Evolutionary conservation across 2,329 filamentous ascomycete species (phyloP).

Genomic region (Diaporthe vaccinii): DNA sequence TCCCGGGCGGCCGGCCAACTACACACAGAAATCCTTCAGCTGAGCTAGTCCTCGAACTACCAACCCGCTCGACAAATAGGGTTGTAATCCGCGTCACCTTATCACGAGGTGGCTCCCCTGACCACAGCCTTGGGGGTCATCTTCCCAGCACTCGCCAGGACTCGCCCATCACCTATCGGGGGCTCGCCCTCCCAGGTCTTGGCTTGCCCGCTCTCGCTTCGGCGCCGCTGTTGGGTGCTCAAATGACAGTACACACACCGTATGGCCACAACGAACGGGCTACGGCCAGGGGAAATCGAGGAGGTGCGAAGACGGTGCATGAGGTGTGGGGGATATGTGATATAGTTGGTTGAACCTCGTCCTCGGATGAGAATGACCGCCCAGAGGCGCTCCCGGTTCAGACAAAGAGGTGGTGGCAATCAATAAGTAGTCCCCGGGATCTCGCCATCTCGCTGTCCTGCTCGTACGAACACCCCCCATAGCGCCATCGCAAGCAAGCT

Average conservation of each 20-base stretch:
- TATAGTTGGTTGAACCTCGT: conserved; percentile 22
- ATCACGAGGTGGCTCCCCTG: conserved; percentile 23
- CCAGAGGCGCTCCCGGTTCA: conserved; percentile 8
- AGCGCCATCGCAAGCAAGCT: conserved; percentile 11
- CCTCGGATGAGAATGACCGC: conserved; percentile 2
- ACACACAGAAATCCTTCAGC: conserved; percentile 25
- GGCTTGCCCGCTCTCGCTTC: conserved; percentile 23
- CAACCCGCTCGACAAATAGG: conserved; percentile 35
- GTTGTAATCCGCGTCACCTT: conserved; percentile 28
- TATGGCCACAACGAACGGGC: conserved; percentile 6
- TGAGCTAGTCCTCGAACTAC: conserved; percentile 29
- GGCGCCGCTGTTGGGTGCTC: neutral
- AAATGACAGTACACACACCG: conserved; percentile 27
- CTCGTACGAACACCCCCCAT: conserved; percentile 7
- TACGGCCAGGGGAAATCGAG: conserved; percentile 18
- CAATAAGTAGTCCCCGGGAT: conserved; percentile 31
- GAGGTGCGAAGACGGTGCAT: conserved; percentile 27
- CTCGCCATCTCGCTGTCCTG: neutral
- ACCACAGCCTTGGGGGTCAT: conserved; percentile 26
- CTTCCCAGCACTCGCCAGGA: conserved; percentile 16
- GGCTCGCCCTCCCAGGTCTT: conserved; percentile 25
- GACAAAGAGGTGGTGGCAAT: conserved; percentile 15
- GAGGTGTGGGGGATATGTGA: conserved; percentile 23
- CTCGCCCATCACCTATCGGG: conserved; percentile 20
- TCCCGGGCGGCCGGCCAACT: conserved; percentile 23